Evolutionary conservation across 768 basidiomycete genomes (phyloP).

Genomic region (Tricholoma flavovirens): DNA sequence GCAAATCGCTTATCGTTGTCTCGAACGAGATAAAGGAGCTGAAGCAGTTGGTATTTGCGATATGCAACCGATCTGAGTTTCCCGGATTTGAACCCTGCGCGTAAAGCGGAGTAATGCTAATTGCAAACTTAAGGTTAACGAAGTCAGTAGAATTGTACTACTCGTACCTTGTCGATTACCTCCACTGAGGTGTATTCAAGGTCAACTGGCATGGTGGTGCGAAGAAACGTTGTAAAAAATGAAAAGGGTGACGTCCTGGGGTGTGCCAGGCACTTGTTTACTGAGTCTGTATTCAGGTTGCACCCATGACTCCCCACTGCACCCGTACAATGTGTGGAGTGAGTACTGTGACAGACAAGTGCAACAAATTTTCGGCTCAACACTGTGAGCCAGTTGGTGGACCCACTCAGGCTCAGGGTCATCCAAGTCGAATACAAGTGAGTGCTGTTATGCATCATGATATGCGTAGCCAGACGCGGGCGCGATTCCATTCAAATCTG

Average conservation of each 20-base stretch:
- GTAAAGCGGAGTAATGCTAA: conserved; percentile 54
- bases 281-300: too few species aligned
- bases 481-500: too few species aligned
- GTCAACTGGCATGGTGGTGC: conserved; percentile 20
- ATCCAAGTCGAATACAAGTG: too few species aligned
- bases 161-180: conserved; percentile 44
- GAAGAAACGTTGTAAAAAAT: not conserved
- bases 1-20: conserved; percentile 64
- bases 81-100: conserved; percentile 55
- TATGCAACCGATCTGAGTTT: conserved; percentile 62
- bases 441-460: too few species aligned
- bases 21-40: conserved; percentile 65
- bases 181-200: conserved; percentile 45
- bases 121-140: not conserved
- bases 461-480: too few species aligned
- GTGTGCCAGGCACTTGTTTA: too few species aligned
- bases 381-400: too few species aligned
- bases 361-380: too few species aligned
- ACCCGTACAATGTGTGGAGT: too few species aligned
- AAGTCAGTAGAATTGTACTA: not conserved
- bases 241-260: not conserved
- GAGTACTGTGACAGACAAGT: too few species aligned
- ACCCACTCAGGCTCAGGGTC: too few species aligned
- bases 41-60: conserved; percentile 72
- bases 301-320: too few species aligned